Base-by-base conservation (phyloP, 2,329 filamentous ascomycete species). In the Fusarium sp. region DNA sequence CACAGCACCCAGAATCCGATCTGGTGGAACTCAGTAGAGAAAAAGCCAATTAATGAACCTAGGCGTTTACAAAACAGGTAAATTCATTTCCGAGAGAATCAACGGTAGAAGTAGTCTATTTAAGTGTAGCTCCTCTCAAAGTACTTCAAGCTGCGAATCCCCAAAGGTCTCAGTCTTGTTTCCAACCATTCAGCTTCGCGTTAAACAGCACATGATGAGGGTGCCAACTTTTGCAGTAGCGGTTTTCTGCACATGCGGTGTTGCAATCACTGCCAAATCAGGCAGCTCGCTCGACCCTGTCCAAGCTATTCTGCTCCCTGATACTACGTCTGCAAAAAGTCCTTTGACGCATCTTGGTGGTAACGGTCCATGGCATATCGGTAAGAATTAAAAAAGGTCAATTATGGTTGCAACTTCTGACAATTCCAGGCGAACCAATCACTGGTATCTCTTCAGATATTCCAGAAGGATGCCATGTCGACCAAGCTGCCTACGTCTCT, bases 401-500 rank as follows among this genome's bases (percentile, higher is more conserved):
- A n/a, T 22, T 9, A 10, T 33, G 13, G 5, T 33, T 4, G 45
- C 33, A 40, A 32, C 7, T 24, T 28, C 33, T 53, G n/a, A 46
- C 24, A n/a, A 5, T n/a, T 7, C 2, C 6, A 66, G 86, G 86
- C 1, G 85, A 86, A 13, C 84, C 89, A 68, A 82, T 89, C 46
- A 83, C 85, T 61, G 80, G 78, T 14, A 86, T 90, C 55, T 84
- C 84, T 0, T 78, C 83, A 30, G 80, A 84, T 6, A 79, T 87
- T 2, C 88, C 88, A 1, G 79, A 83, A 2, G 81, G 83, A 43
- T 91, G 89, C 73, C 79, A 78, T 11, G 83, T 91, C 6, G 86
- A 90, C 60, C 84, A 88, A 70, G 87, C 85, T 5, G 85, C 86
- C 7, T 90, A 88, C 63, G 78, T 88, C 33, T 81, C 83, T 3